These are phyloP conservation scores for Cladosporium sp. DNA, from an alignment of 2,329 filamentous ascomycete species.

Conservation along the genomic window DNA sequence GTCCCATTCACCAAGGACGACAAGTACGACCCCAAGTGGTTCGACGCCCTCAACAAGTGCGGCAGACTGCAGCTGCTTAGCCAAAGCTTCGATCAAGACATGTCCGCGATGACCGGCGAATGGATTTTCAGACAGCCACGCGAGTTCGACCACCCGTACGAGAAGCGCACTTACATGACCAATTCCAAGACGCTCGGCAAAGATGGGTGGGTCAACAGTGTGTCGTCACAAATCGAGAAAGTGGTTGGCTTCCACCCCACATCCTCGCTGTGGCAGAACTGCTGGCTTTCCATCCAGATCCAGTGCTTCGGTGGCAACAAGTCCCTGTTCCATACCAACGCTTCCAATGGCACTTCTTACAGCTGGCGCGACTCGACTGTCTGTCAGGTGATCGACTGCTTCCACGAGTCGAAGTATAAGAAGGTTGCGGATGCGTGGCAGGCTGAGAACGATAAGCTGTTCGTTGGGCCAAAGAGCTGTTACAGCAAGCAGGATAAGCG, in stretches of 20 bases:
- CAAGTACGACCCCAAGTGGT: conserved; percentile 41
- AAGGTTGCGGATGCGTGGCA: conserved; percentile 46
- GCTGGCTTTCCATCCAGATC: conserved; percentile 49
- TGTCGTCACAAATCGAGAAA: conserved; percentile 41
- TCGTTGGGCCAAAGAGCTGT: conserved; percentile 30
- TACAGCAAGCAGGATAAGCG: conserved; percentile 43
- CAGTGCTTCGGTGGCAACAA: conserved; percentile 49
- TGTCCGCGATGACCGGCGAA: conserved; percentile 47
- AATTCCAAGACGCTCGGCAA: conserved; percentile 43
- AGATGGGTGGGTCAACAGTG: conserved; percentile 45
- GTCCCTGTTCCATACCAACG: conserved; percentile 45
- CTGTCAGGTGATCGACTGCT: conserved; percentile 46
- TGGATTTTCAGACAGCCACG: conserved; percentile 51
- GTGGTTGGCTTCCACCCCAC: conserved; percentile 41
- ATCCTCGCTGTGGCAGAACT: conserved; percentile 27
- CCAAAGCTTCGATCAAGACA: conserved; percentile 38
- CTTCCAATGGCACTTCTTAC: conserved; percentile 49
- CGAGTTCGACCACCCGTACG: conserved; percentile 52
- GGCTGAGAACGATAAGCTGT: conserved; percentile 41
- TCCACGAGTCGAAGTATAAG: conserved; percentile 41
- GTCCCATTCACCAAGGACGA: conserved; percentile 43
- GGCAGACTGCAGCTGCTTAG: conserved; percentile 31
- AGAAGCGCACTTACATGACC: conserved; percentile 50
- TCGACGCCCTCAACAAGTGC: conserved; percentile 40
- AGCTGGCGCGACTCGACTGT: conserved; percentile 51